These are phyloP conservation scores for Camelina neglecta DNA, from an alignment of 345 rosid species.

Conservation along the genomic window DNA sequence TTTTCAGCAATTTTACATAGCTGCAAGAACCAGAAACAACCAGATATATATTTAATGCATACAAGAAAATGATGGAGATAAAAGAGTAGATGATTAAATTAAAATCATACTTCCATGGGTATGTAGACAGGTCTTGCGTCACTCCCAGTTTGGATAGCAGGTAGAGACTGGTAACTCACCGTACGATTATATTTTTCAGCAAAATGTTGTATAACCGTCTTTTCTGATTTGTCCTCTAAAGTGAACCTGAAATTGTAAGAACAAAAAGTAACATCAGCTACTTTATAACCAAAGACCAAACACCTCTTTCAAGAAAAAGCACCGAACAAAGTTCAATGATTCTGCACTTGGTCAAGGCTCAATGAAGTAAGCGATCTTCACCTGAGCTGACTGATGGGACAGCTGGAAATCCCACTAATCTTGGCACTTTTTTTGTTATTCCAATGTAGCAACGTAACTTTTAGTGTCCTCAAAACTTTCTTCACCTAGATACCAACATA, in stretches of 20 bases:
- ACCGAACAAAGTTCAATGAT: neutral
- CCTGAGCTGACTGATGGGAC: slow-evolving; percentile 54
- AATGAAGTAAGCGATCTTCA: slow-evolving; percentile 40
- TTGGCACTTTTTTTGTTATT: slow-evolving; percentile 43
- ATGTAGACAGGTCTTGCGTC: slow-evolving; percentile 57
- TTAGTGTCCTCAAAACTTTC: slow-evolving; percentile 57
- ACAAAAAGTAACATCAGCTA: neutral
- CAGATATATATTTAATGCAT: neutral
- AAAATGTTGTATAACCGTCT: slow-evolving; percentile 62
- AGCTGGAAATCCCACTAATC: slow-evolving; percentile 57
- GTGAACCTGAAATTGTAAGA: slow-evolving; percentile 54
- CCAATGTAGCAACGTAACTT: slow-evolving; percentile 47
- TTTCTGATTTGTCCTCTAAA: slow-evolving; percentile 45
- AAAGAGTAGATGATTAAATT: neutral
- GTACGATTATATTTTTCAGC: slow-evolving; percentile 47
- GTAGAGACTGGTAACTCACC: slow-evolving; percentile 49
- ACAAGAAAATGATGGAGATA: neutral
- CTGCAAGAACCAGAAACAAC: slow-evolving; percentile 43
- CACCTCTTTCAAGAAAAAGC: neutral
- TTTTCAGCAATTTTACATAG: slow-evolving; percentile 58
- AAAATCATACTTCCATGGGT: slow-evolving; percentile 78
- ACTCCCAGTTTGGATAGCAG: slow-evolving; percentile 68
- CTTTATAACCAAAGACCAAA: neutral
- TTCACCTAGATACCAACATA: slow-evolving; percentile 52
- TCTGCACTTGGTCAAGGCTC: neutral